Evolutionary conservation across 495 filamentous ascomycete genomes (phyloP).

Genomic region (Xylaria acuta): DNA sequence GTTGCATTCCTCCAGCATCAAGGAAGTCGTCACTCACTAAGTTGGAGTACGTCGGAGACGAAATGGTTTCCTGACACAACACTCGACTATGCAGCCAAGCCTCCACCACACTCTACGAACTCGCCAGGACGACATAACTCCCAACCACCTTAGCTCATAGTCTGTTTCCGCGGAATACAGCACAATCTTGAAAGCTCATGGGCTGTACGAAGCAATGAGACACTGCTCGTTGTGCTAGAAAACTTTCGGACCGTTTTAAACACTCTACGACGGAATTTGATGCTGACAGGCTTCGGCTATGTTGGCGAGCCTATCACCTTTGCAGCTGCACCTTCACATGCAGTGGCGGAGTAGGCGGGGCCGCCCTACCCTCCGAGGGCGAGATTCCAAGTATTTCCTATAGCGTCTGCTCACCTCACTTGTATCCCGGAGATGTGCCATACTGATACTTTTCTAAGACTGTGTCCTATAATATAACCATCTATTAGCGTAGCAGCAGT

Average conservation of each 20-base stretch:
- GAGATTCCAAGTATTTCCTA: slow-evolving; percentile 1
- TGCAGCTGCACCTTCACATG: slow-evolving; percentile 31
- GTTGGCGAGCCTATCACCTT: slow-evolving; percentile 24
- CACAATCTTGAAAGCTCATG: not conserved
- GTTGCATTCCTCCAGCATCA: slow-evolving; percentile 52
- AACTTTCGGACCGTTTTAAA: slow-evolving; percentile 15
- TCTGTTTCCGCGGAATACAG: not conserved
- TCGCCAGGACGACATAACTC: not conserved
- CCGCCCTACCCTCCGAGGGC: slow-evolving; percentile 9
- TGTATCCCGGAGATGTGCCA: not conserved
- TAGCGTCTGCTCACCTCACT: not conserved
- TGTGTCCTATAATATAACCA: slow-evolving; percentile 3
- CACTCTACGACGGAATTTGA: not conserved
- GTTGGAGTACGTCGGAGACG: slow-evolving; percentile 5
- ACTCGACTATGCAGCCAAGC: slow-evolving; percentile 22
- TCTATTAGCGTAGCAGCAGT: not conserved
- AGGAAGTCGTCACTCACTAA: slow-evolving; percentile 48
- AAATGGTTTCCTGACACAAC: not conserved
- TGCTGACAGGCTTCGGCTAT: not conserved
- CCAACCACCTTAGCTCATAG: not conserved
- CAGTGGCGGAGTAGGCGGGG: slow-evolving; percentile 24
- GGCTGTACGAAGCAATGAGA: not conserved
- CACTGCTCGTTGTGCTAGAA: not conserved
- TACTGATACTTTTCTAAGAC: not conserved
- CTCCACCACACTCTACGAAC: not conserved